Base-by-base conservation (phyloP, 2,329 filamentous ascomycete genomes). In the Ceratocystis alfenasii region DNA sequence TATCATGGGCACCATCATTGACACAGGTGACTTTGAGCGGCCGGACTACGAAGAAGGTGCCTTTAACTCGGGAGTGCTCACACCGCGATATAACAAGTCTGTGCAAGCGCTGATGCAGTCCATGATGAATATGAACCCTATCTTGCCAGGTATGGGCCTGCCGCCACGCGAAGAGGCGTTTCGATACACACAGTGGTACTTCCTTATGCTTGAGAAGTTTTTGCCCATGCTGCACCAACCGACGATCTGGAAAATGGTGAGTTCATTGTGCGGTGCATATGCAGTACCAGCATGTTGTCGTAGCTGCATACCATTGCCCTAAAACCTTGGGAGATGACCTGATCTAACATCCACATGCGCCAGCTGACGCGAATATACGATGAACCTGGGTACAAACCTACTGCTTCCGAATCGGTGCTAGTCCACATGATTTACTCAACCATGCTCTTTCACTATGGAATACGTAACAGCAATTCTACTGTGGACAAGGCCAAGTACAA, bases 391-490 rank as follows among this genome's bases (percentile, higher is more conserved):
- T 89, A 87, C 72, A 77, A 80, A 63, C 81, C 88, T 0, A 81
- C 82, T 0, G 74, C 81, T 0, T 80, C 87, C 1, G 86, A 94
- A 72, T 79, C 80, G 1, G 87, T 89, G 50, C 83, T 84, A 66
- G 80, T 91, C 0, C 87, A 93, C 74, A 89, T 92, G 84, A 81
- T 94, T 53, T 86, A 94, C 67, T 87, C 88, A 10, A 86, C 85
- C 62, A 87, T 93, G 70, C 86, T 86, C 72, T 90, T 88, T 70
- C 89, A 95, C 70, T 88, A 86, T 68, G 86, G 87, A n/a, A 78
- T 85, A 3, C 81, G 89, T 22, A 91, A 90, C 70, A 78, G 79
- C 68, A 79, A 84, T 68, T 76, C 83, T 66, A 73, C 80, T 17
- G 78, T 80, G 2, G 78, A 81, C 67, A 79, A 82, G 68, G 76